Evolutionary conservation across 2,329 filamentous ascomycete species (phyloP).

Genomic region (Hymenoscyphus infarciens): DNA sequence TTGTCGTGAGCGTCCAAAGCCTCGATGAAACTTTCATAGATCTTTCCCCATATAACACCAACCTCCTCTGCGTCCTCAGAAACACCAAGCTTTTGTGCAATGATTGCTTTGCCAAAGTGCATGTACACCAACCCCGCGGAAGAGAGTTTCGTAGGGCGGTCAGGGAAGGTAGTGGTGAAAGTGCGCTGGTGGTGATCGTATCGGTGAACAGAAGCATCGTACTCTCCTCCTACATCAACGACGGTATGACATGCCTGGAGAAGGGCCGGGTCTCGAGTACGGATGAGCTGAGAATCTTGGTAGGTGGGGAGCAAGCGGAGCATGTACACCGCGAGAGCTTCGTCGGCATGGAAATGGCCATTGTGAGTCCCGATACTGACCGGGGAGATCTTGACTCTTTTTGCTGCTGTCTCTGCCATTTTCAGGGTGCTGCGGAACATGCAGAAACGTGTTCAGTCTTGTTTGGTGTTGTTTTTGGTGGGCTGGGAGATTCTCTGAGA

Average conservation of each 20-base stretch:
- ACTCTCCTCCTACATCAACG: constrained; percentile 95
- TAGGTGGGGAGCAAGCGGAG: constrained; percentile 86
- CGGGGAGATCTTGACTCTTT: constrained; percentile 75
- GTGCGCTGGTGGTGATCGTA: constrained; percentile 98
- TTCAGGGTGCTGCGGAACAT: constrained; percentile 47
- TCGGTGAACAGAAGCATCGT: constrained; percentile 70
- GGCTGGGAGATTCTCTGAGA: constrained; percentile 1
- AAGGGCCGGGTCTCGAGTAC: constrained; percentile 77
- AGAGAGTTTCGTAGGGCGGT: constrained; percentile 81
- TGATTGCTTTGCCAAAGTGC: constrained; percentile 86
- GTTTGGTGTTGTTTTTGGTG: constrained; percentile 12
- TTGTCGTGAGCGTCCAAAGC: constrained; percentile 98
- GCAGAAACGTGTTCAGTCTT: constrained; percentile 17
- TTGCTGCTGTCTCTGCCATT: constrained; percentile 70
- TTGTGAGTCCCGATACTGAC: constrained; percentile 78
- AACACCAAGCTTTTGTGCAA: constrained; percentile 64
- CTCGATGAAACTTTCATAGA: constrained; percentile 93
- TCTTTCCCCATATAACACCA: constrained; percentile 74
- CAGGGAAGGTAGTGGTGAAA: constrained; percentile 82
- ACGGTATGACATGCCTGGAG: constrained; percentile 88
- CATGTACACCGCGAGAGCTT: constrained; percentile 94
- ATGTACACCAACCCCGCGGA: constrained; percentile 93
- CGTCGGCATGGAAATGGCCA: constrained; percentile 98
- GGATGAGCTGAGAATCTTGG: constrained; percentile 67
- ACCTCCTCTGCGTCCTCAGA: constrained; percentile 63